Evolutionary conservation across 306 rosid species (phyloP).

Genomic region (Urtica urens): DNA sequence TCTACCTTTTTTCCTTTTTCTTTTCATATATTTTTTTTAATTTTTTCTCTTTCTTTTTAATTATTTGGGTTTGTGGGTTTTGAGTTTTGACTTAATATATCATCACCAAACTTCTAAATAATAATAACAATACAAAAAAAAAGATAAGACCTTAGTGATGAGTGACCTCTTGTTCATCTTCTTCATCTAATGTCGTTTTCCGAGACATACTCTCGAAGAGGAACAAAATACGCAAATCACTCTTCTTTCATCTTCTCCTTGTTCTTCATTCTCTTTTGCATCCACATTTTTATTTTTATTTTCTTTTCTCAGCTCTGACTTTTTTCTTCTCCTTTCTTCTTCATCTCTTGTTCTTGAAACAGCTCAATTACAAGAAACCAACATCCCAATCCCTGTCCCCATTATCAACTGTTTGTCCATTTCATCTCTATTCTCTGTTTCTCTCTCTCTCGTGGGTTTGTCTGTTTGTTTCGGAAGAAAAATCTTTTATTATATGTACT

Average conservation of each 20-base stretch:
- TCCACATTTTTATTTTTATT: neutral
- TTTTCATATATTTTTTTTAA: neutral
- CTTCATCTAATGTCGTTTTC: slow-evolving; percentile 79
- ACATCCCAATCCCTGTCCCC: slow-evolving; percentile 8
- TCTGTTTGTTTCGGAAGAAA: slow-evolving; percentile 32
- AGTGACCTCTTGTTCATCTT: slow-evolving; percentile 22
- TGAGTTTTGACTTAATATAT: slow-evolving; percentile 24
- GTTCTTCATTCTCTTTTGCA: slow-evolving; percentile 11
- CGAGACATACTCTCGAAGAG: slow-evolving; percentile 57
- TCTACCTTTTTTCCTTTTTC: slow-evolving; percentile 11
- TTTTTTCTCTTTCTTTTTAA: slow-evolving; percentile 10
- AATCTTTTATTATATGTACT: neutral
- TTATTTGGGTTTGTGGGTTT: slow-evolving; percentile 24
- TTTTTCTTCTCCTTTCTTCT: slow-evolving; percentile 13
- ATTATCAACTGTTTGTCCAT: slow-evolving; percentile 16
- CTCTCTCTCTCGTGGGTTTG: slow-evolving; percentile 26
- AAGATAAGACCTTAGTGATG: slow-evolving; percentile 6
- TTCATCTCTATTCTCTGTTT: slow-evolving; percentile 18
- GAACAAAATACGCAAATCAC: slow-evolving; percentile 34
- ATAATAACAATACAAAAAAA: slow-evolving; percentile 16
- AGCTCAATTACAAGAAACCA: neutral
- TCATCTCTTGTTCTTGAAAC: no score
- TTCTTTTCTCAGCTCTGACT: neutral
- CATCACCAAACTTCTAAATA: no score
- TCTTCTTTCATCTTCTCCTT: slow-evolving; percentile 10